phyloP scores from a whole-genome alignment of 2,329 filamentous ascomycete genomes.

The Botrytis hyacinthi region DNA sequence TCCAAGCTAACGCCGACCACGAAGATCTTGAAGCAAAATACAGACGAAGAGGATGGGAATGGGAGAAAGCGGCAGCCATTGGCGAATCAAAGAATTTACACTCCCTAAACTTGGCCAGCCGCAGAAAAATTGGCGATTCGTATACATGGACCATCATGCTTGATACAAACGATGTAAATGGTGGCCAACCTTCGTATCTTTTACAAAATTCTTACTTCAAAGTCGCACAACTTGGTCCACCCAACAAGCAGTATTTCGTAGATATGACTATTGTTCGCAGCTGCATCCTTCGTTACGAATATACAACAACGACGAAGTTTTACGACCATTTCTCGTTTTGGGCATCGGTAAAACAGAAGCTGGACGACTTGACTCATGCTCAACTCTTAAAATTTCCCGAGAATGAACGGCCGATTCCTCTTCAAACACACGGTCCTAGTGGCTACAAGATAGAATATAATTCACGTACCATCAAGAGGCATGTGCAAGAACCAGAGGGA shows the following conservation, averaged over 20 bases:
- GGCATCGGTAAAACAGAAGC: neutral
- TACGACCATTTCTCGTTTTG: neutral
- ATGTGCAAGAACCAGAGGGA: neutral
- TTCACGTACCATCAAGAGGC: neutral
- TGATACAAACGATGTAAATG: neutral
- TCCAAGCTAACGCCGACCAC: neutral
- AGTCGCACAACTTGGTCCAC: neutral
- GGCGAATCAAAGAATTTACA: neutral
- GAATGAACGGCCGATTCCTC: neutral
- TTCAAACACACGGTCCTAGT: neutral
- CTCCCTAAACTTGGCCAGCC: neutral
- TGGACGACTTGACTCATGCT: neutral
- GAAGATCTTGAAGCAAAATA: neutral
- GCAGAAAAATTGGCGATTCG: neutral
- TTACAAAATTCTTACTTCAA: neutral
- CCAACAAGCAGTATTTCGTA: neutral
- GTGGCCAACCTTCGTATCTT: neutral
- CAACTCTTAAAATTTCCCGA: neutral
- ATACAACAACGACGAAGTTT: neutral
- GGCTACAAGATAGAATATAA: neutral
- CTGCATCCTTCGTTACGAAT: neutral
- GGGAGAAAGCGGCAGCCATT: neutral
- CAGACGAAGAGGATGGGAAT: neutral
- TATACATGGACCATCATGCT: neutral
- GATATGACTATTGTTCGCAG: neutral